A percentile compares a stretch with the other conserved stretches of the same genome.
Conservation (phyloP, 306 rosid genomes). For the Carpinus fangiana region DNA sequence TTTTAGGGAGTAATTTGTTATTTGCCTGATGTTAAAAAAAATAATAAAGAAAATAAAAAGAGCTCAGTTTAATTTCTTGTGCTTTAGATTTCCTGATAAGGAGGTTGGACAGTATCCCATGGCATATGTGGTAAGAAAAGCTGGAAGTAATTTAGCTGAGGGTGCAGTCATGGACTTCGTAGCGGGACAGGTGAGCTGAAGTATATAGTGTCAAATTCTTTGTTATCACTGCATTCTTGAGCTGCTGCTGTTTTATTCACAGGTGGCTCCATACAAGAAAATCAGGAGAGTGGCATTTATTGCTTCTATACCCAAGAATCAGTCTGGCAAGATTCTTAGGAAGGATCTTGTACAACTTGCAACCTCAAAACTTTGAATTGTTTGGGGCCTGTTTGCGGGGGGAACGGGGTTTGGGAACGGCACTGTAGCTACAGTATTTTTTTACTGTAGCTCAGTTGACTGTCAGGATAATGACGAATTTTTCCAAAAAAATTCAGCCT, state of each 20-base stretch:
- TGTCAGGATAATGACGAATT: too few relatives aligned
- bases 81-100: slow-evolving; percentile 66
- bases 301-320: slow-evolving; percentile 78
- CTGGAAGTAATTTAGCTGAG: slow-evolving; percentile 54
- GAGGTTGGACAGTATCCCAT: slow-evolving; percentile 82
- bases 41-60: too few relatives aligned
- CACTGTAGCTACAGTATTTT: too few relatives aligned
- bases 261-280: slow-evolving; percentile 95
- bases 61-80: not conserved
- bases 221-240: not conserved
- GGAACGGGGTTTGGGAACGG: too few relatives aligned
- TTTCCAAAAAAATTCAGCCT: too few relatives aligned
- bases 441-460: too few relatives aligned
- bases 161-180: slow-evolving; percentile 66
- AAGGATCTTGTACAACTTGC: slow-evolving; percentile 87
- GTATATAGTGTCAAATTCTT: not conserved
- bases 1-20: not conserved
- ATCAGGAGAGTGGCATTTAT: slow-evolving; percentile 76
- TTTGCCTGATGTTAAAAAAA: not conserved
- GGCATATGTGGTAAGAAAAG: slow-evolving; percentile 79
- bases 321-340: slow-evolving; percentile 87
- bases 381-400: too few relatives aligned
- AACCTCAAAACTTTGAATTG: slow-evolving; percentile 64
- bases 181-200: slow-evolving; percentile 56
- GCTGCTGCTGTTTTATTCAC: slow-evolving; percentile 2